Conservation (phyloP, 192 early-diverging fungal genomes). For the Linnemannia schmuckeri region DNA sequence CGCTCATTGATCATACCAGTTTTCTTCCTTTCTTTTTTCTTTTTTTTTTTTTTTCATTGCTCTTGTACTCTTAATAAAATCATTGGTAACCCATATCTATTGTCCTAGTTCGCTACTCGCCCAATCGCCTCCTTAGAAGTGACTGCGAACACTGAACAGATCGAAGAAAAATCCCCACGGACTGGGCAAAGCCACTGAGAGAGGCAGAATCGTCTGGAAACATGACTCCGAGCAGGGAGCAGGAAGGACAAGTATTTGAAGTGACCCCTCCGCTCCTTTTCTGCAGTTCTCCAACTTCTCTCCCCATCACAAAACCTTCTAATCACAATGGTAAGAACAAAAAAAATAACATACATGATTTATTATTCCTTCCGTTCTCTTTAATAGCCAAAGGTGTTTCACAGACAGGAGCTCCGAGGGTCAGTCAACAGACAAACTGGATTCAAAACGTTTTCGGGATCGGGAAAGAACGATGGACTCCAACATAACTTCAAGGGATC, state of each 20-base stretch:
- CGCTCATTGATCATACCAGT: not conserved
- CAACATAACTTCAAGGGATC: not conserved
- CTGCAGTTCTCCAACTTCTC: not conserved
- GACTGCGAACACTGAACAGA: not conserved
- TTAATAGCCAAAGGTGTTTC: not conserved
- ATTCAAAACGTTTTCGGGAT: not conserved
- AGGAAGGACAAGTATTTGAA: not conserved
- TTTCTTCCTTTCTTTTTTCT: not conserved
- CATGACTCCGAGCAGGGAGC: not conserved
- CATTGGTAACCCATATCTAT: not conserved
- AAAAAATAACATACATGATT: not conserved
- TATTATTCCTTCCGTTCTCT: not conserved
- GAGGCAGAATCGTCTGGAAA: conserved; percentile 1
- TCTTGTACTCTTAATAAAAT: not conserved
- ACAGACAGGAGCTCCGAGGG: not conserved
- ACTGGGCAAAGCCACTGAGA: not conserved
- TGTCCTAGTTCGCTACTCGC: not conserved
- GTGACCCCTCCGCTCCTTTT: not conserved
- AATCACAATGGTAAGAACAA: not conserved
- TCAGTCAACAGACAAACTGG: not conserved
- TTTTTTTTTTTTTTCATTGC: not conserved
- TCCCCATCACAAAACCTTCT: not conserved
- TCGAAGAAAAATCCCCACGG: not conserved
- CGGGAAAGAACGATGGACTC: not conserved
- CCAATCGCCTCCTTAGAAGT: no score